These are phyloP conservation scores for Narthecium ossifragum DNA, from an alignment of 106 monocot species.

Conservation along the genomic window DNA sequence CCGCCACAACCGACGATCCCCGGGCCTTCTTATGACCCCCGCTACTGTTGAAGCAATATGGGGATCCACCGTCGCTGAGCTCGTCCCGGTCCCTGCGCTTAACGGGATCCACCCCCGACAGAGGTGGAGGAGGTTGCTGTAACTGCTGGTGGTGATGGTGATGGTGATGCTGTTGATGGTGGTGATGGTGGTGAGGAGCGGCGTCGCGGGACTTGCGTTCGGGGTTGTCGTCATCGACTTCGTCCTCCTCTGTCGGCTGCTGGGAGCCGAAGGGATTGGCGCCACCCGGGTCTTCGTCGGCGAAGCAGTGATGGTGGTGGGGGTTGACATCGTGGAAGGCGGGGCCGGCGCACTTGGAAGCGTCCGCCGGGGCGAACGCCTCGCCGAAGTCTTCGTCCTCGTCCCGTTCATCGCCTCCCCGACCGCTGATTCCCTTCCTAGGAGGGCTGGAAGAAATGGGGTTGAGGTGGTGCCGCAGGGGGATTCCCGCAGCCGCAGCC, in stretches of 20 bases:
- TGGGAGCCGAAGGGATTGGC: slow-evolving; percentile 13
- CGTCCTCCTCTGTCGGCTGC: slow-evolving; percentile 15
- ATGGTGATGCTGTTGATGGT: no score
- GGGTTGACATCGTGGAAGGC: slow-evolving; percentile 23
- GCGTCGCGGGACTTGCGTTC: slow-evolving; percentile 13
- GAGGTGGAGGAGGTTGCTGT: neutral
- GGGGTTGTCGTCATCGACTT: neutral
- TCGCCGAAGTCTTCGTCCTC: slow-evolving; percentile 23
- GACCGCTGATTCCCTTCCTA: slow-evolving; percentile 2
- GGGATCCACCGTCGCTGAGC: slow-evolving; percentile 73
- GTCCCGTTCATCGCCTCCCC: neutral
- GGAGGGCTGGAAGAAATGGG: slow-evolving; percentile 21
- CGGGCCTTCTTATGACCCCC: slow-evolving; percentile 24
- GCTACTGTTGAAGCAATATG: slow-evolving; percentile 36
- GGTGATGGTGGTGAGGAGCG: no score
- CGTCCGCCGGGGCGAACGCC: slow-evolving; percentile 28
- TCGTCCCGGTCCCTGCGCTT: slow-evolving; percentile 69
- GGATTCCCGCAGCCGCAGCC: slow-evolving; percentile 1
- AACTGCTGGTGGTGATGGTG: slow-evolving; percentile 17
- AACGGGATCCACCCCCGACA: slow-evolving; percentile 2
- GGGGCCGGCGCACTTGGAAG: no score
- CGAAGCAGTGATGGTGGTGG: slow-evolving; percentile 16
- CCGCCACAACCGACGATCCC: slow-evolving; percentile 10
- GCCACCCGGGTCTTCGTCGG: slow-evolving; percentile 11
- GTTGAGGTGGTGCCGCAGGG: slow-evolving; percentile 1